These are phyloP conservation scores for Pilasporangium apinafurcum DNA, from an alignment of 352 stramenopile genomes.

Conservation along the genomic window DNA sequence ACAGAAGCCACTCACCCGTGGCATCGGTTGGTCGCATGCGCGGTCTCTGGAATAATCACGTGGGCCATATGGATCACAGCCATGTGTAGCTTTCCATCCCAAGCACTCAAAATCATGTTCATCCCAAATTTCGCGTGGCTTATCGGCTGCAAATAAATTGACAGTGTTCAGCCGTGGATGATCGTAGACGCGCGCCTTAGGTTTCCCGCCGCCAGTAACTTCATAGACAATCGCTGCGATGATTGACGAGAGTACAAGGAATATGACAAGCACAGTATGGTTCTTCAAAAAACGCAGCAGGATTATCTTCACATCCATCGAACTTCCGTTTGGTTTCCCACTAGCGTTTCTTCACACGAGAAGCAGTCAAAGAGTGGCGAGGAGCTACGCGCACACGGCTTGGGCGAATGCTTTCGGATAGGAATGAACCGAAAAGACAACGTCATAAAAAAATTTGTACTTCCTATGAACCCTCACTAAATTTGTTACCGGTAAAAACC, in stretches of 20 bases:
- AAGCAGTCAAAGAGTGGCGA: no score
- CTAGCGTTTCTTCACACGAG: no score
- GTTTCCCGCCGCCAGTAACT: constrained; percentile 37
- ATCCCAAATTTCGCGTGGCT: constrained; percentile 28
- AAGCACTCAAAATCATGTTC: constrained; percentile 69
- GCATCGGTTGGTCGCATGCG: constrained; percentile 31
- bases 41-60: constrained; percentile 35
- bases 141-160: constrained; percentile 26
- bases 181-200: constrained; percentile 24
- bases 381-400: no score
- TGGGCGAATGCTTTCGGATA: no score
- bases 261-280: constrained; percentile 31
- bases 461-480: no score
- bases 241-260: constrained; percentile 30
- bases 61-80: constrained; percentile 52
- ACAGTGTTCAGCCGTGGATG: constrained; percentile 33
- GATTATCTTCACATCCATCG: constrained; percentile 17
- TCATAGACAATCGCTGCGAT: constrained; percentile 53
- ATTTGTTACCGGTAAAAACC: no score
- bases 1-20: constrained; percentile 54
- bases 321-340: no score
- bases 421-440: no score
- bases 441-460: no score
- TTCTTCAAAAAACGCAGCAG: constrained; percentile 23
- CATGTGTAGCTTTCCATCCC: constrained; percentile 59